Evolutionary conservation across 2,329 filamentous ascomycete genomes (phyloP).

Genomic region (Colletotrichum coccodes): DNA sequence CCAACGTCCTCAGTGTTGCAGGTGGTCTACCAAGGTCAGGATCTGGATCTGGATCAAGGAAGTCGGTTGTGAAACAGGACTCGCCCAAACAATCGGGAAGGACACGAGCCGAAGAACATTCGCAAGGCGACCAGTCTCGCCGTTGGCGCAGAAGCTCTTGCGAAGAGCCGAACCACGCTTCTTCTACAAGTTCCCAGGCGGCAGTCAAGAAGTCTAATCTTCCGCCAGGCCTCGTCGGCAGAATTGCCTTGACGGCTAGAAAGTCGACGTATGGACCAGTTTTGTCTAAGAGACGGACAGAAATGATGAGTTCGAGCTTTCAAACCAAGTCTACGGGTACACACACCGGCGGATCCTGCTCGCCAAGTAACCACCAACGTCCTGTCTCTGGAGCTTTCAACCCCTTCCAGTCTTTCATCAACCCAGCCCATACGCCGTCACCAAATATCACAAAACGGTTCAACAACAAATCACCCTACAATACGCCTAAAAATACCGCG

Average conservation of each 20-base stretch:
- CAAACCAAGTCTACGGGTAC: neutral
- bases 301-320: neutral
- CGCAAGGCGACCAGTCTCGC: neutral
- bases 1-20: neutral
- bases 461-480: neutral
- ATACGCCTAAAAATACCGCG: neutral
- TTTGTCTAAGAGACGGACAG: neutral
- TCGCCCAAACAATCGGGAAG: neutral
- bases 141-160: neutral
- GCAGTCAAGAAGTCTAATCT: constrained; percentile 5
- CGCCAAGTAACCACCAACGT: neutral
- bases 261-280: constrained; percentile 1
- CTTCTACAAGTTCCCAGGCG: neutral
- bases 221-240: constrained; percentile 14
- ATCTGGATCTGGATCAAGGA: neutral
- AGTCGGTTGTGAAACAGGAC: neutral
- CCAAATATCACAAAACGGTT: neutral
- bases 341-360: neutral
- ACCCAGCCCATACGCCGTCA: neutral
- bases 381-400: neutral
- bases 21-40: neutral
- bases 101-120: neutral
- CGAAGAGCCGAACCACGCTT: neutral
- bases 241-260: constrained; percentile 8
- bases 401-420: neutral